Base-by-base conservation (phyloP, 345 rosid species). In the Crucihimalaya himalaica region DNA sequence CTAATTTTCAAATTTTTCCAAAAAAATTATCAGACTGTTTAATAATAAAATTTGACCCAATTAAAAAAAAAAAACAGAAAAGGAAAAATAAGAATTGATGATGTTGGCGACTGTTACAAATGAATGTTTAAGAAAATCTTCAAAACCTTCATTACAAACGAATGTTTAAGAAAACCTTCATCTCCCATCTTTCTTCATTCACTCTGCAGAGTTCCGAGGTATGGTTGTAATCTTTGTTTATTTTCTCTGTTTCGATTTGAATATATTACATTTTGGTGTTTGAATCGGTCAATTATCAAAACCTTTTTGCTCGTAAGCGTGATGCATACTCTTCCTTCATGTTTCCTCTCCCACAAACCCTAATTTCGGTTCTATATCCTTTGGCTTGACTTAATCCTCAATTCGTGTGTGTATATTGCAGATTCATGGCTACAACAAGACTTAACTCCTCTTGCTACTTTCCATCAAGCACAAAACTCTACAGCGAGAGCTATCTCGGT, bases 381-480 rank as follows among this genome's bases (percentile, higher is more conserved):
- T 6, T 45, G 10, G 20, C 50, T 45, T 16, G 50, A 45, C 4
- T 6, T n/a, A 45, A 45, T 45, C 50, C 50, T 2, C 16, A 46
- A 18, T 13, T 64, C 47, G 28, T 29, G 18, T 45, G 20, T 16
- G 0, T 45, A 13, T 46, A 23, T 31, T 47, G 29, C 29, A 31
- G 25, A 45, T n/a, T 15, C n/a, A 64, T 64, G 69, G 56, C 69
- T 47, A 47, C 45, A 64, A 1, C 18, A 31, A 64, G 57, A 31
- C 39, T 47, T 19, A 47, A 1, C 51, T 18, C 16, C 29, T 19
- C 31, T 31, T 48, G 0, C 29, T 13, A 6, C 19, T 12, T 47
- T 5, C 29, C 42, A 1, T 4, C 56, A 13, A 64, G 29, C 42
- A 48, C 5, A 64, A 64, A 31, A 47, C 19, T 64, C 13, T 3